Percentiles rank a stretch among this genome's conserved stretches.
These are phyloP conservation scores for Nicotiana tabacum DNA, from an alignment of 257 asterid species.

Conservation along the genomic window DNA sequence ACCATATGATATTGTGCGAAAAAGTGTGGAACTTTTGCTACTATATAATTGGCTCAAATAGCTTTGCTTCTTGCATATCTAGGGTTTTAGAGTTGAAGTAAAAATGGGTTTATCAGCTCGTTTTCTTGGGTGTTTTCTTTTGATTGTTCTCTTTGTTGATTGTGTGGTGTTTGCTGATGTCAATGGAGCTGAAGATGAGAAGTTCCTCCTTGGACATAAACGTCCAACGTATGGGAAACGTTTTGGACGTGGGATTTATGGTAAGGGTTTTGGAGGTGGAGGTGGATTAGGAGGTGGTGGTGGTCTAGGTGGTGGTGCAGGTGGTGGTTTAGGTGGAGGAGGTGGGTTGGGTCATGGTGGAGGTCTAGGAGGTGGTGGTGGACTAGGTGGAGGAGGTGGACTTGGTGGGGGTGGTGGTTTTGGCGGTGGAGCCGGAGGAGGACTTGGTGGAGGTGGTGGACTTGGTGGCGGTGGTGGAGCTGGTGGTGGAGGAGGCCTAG, in stretches of 20 bases:
- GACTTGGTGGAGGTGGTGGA: constrained; percentile 2
- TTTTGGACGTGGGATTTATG: background rate
- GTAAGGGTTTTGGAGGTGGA: background rate
- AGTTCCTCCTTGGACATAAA: background rate
- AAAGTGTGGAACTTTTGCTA: background rate
- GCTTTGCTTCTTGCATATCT: background rate
- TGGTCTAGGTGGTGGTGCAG: background rate
- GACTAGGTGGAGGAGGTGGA: background rate
- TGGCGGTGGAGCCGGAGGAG: background rate
- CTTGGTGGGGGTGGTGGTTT: background rate
- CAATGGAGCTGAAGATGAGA: background rate
- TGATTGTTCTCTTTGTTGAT: constrained; percentile 2
- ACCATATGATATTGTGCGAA: background rate
- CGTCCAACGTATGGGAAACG: background rate
- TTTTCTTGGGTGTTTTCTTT: background rate
- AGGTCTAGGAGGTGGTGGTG: background rate
- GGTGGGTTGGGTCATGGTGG: background rate
- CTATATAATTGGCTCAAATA: constrained; percentile 1
- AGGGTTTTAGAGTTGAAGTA: background rate
- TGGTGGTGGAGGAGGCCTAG: background rate
- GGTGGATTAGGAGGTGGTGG: background rate
- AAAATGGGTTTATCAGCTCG: background rate
- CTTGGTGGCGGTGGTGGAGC: background rate
- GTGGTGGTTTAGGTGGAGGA: background rate
- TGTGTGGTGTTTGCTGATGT: constrained; percentile 6